These are phyloP conservation scores for Sanghuangporus weigelae DNA, from an alignment of 1,284 basidiomycete species.

Conservation along the genomic window DNA sequence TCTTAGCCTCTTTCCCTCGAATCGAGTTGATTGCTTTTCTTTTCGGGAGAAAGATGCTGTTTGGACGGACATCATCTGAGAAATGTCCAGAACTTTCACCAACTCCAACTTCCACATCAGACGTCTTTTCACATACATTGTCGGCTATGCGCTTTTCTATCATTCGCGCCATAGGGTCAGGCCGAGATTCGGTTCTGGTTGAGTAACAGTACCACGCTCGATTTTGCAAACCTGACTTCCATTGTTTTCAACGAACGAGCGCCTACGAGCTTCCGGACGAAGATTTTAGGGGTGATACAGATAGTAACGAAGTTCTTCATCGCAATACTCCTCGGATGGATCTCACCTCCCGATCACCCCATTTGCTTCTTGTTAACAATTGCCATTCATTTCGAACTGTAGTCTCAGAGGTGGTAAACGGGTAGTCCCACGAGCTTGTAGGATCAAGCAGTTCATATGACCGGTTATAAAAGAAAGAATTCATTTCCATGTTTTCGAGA, in stretches of 20 bases:
- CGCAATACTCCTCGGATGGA: background rate
- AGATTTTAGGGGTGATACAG: background rate
- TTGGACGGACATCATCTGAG: background rate
- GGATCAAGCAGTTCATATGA: background rate
- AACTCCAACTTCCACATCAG: background rate
- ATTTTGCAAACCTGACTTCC: background rate
- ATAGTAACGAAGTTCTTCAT: background rate
- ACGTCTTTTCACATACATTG: background rate
- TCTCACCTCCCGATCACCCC: background rate
- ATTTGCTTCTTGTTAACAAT: background rate
- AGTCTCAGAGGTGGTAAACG: background rate
- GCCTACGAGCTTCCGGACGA: background rate
- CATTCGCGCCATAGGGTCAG: background rate
- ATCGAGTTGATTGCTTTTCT: background rate
- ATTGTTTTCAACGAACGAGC: background rate
- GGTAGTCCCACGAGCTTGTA: background rate
- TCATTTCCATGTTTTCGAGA: background rate
- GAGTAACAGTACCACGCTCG: background rate
- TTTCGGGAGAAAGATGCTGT: background rate
- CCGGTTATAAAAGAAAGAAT: background rate
- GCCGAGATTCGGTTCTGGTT: background rate
- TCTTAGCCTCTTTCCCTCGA: background rate
- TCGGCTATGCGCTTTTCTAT: background rate
- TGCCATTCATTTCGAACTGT: background rate
- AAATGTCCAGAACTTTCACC: background rate